phyloP scores from a whole-genome alignment of 108 stramenopile genomes.

The Nitzschia inconspicua region DNA sequence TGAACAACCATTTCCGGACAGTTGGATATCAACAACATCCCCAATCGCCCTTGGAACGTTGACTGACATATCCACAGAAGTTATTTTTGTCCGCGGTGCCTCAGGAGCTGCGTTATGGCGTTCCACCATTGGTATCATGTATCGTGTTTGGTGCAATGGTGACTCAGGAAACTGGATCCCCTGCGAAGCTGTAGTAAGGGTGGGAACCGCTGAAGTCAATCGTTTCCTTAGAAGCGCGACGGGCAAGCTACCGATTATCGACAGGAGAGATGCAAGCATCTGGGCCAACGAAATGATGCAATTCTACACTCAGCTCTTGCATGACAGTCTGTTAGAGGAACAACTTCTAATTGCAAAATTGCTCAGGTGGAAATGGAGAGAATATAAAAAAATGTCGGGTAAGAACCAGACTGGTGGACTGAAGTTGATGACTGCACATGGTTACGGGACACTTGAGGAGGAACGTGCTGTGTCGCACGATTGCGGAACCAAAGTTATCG shows the following conservation, averaged over 20 bases:
- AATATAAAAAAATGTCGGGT: conserved; percentile 10
- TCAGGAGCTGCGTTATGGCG: conserved; percentile 55
- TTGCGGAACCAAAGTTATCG: background rate
- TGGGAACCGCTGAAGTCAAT: conserved; percentile 58
- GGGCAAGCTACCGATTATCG: conserved; percentile 22
- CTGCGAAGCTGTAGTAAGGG: conserved; percentile 79
- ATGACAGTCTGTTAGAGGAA: conserved; percentile 36
- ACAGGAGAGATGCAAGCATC: conserved; percentile 16
- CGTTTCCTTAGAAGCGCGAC: conserved; percentile 45
- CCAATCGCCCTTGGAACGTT: conserved; percentile 73
- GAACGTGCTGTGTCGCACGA: background rate
- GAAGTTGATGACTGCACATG: background rate
- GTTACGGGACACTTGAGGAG: background rate
- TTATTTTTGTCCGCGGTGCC: conserved; percentile 37
- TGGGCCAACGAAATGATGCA: conserved; percentile 48
- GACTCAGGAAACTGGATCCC: conserved; percentile 55
- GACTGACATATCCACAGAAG: conserved; percentile 62
- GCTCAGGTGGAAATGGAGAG: conserved; percentile 33
- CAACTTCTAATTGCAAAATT: conserved; percentile 25
- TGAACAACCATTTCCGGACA: conserved; percentile 82
- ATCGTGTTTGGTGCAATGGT: conserved; percentile 60
- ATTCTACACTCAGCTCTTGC: conserved; percentile 40
- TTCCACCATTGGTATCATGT: conserved; percentile 48
- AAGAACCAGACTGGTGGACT: background rate
- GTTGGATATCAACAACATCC: conserved; percentile 88